Conservation (phyloP, 2,329 filamentous ascomycete genomes). For the Bipolaris sorokiniana region DNA sequence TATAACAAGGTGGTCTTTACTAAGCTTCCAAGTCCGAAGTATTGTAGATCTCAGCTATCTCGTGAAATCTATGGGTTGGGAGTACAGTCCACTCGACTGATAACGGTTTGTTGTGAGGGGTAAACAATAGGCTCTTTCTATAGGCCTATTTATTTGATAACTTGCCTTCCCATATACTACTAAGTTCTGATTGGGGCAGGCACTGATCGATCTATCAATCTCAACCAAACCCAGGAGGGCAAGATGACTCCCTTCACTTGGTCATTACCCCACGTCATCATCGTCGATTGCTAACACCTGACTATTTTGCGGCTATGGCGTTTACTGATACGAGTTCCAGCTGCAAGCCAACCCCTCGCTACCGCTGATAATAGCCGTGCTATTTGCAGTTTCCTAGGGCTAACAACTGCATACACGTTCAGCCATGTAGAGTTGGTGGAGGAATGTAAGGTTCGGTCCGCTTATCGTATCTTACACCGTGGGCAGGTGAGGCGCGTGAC, state of each 20-base stretch:
- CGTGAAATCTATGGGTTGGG: not conserved
- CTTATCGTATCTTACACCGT: conserved; percentile 1
- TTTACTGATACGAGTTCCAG: conserved; percentile 6
- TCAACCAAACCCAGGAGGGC: not conserved
- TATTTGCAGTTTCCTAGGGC: not conserved
- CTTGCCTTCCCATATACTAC: not conserved
- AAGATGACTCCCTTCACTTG: not conserved
- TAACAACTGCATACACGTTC: not conserved
- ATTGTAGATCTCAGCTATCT: not conserved
- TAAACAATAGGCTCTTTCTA: not conserved
- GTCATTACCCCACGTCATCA: conserved; percentile 1
- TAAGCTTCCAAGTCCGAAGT: not conserved
- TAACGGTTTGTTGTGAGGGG: not conserved
- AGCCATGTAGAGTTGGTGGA: conserved; percentile 1
- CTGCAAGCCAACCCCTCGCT: conserved; percentile 5
- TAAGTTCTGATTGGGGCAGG: not conserved
- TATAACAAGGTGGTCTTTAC: not conserved
- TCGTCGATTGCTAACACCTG: conserved; percentile 7
- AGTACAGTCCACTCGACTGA: not conserved
- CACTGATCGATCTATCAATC: not conserved
- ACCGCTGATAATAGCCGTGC: conserved; percentile 1
- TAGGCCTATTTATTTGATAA: not conserved
- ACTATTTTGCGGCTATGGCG: conserved; percentile 8
- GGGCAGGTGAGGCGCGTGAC: not conserved
- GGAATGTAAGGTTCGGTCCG: not conserved